These are phyloP conservation scores for Russula lepida DNA, from an alignment of 768 basidiomycete genomes.

Conservation along the genomic window DNA sequence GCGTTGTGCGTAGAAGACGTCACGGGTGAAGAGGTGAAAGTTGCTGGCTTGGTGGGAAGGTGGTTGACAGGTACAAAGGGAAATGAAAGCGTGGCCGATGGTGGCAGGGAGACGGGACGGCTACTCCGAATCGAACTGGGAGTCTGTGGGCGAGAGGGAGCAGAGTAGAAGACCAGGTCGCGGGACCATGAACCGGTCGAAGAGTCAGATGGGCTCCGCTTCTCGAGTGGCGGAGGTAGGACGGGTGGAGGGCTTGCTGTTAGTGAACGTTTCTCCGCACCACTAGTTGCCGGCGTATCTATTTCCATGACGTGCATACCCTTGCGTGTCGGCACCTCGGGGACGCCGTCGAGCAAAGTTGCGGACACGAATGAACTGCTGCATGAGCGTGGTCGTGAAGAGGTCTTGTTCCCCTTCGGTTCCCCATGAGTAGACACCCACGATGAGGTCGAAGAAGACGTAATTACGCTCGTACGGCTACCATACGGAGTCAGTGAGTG, in stretches of 20 bases:
- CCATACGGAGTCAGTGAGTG: slow-evolving; percentile 7
- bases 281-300: slow-evolving; percentile 2
- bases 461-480: slow-evolving; percentile 13
- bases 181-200: slow-evolving; percentile 14
- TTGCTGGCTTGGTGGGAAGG: neutral
- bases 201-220: slow-evolving; percentile 8
- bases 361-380: slow-evolving; percentile 15
- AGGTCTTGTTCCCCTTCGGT: neutral
- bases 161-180: slow-evolving; percentile 10
- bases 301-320: slow-evolving; percentile 17
- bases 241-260: neutral
- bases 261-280: neutral
- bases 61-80: neutral
- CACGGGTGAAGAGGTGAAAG: slow-evolving; percentile 8
- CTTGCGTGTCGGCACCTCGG: slow-evolving; percentile 7
- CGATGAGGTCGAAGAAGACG: slow-evolving; percentile 18
- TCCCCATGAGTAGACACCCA: neutral
- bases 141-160: slow-evolving; percentile 14
- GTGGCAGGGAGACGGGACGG: slow-evolving; percentile 8
- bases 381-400: slow-evolving; percentile 11
- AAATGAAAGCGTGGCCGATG: slow-evolving; percentile 2
- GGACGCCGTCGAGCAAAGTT: slow-evolving; percentile 1
- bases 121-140: slow-evolving; percentile 11
- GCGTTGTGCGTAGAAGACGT: neutral
- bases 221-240: slow-evolving; percentile 4